Evolutionary conservation across 495 filamentous ascomycete genomes (phyloP), one percentile per base, ranked within the genome.

Genomic region (Penicillium odoratum): DNA sequence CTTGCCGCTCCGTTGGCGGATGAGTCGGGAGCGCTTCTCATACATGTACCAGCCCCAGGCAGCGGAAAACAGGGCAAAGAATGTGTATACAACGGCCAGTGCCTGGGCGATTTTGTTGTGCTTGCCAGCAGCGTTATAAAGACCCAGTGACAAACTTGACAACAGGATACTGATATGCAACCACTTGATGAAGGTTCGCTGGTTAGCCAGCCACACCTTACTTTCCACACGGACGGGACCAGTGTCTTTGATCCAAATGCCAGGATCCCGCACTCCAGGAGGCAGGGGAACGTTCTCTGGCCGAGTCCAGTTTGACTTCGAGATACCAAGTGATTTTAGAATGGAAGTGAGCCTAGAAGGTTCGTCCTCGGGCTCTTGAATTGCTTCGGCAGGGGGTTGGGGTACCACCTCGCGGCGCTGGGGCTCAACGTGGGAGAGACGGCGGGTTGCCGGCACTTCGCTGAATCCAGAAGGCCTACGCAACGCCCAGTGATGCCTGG

Each of bases 171-270:
- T 87, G 61, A 98, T 89, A 67, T 98, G 92, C 71, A 97, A 88
- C 94, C 94, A 98, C 69, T 96, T 97, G 70, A 98, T 85, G 65
- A 96, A 98, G 0, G 94, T 98, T 46, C 94, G 85, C 75, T 98
- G 91, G 69, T 98, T 98, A 48, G 94, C 94, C 34, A 98, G 88
- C 93, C 94, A 98, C 6, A 98, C 93, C 73, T 98, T 98, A 42
- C 90, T 90, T 73, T 98, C 94, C 40, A 98, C 91, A 51, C 89
- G 84, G 34, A 98, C 80, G 1, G 92, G 91, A 0, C 93, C 93
- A 0, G 88, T 79, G 71, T 98, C 93, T 77, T 98, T 98, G 76
- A 98, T 88, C 83, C 93, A 91, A 46, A 81, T 79, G 1, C 81
- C 84, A 9, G 94, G 94, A 56, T 93, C 84, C 33, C 76, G 81